A percentile compares a stretch with the other conserved stretches of the same genome.
phyloP scores from a whole-genome alignment of 1,284 basidiomycete genomes.

The Somion occarium region DNA sequence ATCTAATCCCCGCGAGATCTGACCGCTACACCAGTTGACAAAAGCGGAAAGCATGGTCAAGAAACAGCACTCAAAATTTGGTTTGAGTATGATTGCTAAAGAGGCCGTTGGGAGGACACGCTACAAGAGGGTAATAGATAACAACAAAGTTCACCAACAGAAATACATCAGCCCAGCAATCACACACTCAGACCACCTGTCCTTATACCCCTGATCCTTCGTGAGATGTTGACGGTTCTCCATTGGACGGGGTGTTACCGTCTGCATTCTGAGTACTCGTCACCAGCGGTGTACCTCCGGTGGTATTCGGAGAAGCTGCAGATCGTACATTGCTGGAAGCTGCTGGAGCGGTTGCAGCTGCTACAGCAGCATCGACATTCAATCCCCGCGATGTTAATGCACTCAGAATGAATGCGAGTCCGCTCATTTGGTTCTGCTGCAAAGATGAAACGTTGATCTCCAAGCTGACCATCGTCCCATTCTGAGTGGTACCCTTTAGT shows the following conservation, averaged over 20 bases:
- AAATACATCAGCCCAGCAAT: neutral
- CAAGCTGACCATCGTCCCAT: constrained; percentile 64
- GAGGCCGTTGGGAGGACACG: too few species aligned
- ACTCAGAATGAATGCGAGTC: constrained; percentile 64
- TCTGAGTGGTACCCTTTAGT: constrained; percentile 59
- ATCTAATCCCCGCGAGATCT: constrained; percentile 1
- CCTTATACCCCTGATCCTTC: neutral
- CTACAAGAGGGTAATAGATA: neutral
- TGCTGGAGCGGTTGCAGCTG: neutral
- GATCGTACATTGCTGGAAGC: neutral
- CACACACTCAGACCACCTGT: neutral
- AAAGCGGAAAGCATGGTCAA: neutral
- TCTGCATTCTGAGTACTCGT: neutral
- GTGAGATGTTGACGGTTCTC: neutral
- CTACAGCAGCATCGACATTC: constrained; percentile 17
- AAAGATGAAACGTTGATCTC: constrained; percentile 72
- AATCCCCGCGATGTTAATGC: constrained; percentile 41
- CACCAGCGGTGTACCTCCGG: neutral
- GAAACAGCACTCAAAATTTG: neutral
- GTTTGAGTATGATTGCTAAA: neutral
- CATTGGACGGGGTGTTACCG: neutral
- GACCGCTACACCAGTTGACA: neutral
- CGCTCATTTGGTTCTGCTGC: constrained; percentile 67
- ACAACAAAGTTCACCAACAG: neutral
- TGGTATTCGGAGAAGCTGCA: neutral